Base-by-base conservation (phyloP, 495 filamentous ascomycete species). In the Penicillium silybi region DNA sequence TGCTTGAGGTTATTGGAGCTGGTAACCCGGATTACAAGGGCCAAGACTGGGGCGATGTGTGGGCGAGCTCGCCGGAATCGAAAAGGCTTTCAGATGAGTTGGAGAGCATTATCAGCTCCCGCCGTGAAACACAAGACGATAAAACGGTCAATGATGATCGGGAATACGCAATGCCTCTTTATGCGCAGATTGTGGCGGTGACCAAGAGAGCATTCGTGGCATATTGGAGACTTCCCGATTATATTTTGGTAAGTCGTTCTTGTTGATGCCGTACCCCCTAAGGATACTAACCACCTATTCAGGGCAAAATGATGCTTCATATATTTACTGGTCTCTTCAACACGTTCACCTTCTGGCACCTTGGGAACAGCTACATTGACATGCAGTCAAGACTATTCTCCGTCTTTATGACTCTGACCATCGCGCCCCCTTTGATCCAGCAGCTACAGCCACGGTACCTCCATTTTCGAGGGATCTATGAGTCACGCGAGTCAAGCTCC, bases 401-500 rank as follows among this genome's bases (percentile, higher is more conserved):
- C 26, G 72, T 88, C 46, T 90, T 90, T 66, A 84, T 89, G 82
- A 80, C 81, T 10, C 73, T 86, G 13, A 87, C 85, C 17, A 83
- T 85, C 44, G 77, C 73, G 2, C 81, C 80, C 0, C 78, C 80
- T 0, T 64, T 88, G 0, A 82, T 85, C 6, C 81, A 87, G 51
- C 85, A 86, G 40, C 57, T 79, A 2, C 77, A 80, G 54, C 77
- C 76, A 6, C 65, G 61, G 22, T 79, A 65, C 52, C 53, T 80
- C 1, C 68, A 78, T 52, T 75, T 74, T 53, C 68, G 77, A 11
- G 63, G 67, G 6, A 56, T 79, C 0, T 80, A 76, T 54, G 58
- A 73, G 54, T 72, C 70, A 3, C 74, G 77, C 16, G 78, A 80
- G 44, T 64, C 69, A 10, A 78, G 69, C 25, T 76, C 74, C 1